Conservation (phyloP, 176 grass and related monocot genomes). For the Secale cereale region DNA sequence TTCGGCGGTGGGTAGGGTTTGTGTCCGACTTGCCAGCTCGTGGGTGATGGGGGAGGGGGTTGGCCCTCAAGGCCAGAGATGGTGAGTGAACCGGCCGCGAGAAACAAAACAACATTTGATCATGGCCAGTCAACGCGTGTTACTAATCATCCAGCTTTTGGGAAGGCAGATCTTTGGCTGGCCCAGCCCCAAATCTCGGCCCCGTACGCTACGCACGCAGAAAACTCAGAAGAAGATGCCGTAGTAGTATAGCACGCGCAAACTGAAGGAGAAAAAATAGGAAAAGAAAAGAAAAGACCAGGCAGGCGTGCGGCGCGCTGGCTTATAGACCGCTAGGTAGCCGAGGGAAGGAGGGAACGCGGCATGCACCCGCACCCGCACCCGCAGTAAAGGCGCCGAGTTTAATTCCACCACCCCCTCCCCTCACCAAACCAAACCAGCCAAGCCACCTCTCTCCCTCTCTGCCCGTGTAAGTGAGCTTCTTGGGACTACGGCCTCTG, state of each 20-base stretch:
- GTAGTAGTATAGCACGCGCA: background rate
- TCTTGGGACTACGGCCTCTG: constrained; percentile 43
- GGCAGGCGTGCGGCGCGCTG: background rate
- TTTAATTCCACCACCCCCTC: constrained; percentile 33
- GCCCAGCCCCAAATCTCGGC: background rate
- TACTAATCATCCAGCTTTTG: background rate
- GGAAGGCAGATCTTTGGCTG: background rate
- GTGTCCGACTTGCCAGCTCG: too few species aligned
- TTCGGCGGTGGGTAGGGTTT: too few species aligned
- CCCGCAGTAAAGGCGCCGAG: constrained; percentile 27
- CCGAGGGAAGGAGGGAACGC: too few species aligned
- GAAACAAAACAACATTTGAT: too few species aligned
- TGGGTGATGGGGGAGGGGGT: too few species aligned
- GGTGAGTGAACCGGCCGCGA: too few species aligned
- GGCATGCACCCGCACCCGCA: background rate
- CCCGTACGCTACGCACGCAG: background rate
- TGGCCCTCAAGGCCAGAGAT: too few species aligned
- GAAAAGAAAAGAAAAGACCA: background rate
- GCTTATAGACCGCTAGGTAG: background rate
- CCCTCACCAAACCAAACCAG: constrained; percentile 30
- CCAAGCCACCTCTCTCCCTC: background rate
- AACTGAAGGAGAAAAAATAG: background rate
- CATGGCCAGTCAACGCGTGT: background rate
- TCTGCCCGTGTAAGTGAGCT: constrained; percentile 27
- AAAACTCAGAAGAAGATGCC: background rate